Conservation (phyloP, 2,329 filamentous ascomycete species). For the Ascocoryne sarcoides region DNA sequence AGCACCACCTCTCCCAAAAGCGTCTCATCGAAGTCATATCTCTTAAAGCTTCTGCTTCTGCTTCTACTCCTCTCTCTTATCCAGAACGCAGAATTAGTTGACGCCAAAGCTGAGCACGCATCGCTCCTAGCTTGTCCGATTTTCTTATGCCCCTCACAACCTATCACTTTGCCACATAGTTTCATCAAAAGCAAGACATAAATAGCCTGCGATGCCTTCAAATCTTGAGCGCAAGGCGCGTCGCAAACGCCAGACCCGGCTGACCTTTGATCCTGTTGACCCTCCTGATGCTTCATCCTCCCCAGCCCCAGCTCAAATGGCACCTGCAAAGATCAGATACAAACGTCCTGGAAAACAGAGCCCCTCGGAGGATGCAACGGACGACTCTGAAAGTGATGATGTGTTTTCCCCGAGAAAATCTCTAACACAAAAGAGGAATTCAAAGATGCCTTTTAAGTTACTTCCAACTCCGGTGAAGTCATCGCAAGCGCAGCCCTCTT, state of each 20-base stretch:
- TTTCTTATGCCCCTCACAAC: too few relatives aligned
- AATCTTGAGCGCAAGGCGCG: conserved; percentile 19
- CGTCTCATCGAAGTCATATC: too few relatives aligned
- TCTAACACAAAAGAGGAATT: neutral
- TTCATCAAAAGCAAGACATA: too few relatives aligned
- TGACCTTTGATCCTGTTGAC: conserved; percentile 21
- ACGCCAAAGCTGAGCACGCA: too few relatives aligned
- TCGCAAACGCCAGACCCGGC: conserved; percentile 22
- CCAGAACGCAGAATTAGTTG: too few relatives aligned
- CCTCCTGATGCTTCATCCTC: conserved; percentile 13
- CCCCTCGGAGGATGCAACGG: neutral
- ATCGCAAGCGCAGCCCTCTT: conserved; percentile 11
- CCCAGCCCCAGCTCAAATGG: conserved; percentile 7
- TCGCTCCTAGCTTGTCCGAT: too few relatives aligned
- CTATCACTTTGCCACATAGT: too few relatives aligned
- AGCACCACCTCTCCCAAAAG: too few relatives aligned
- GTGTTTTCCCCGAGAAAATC: conserved; percentile 4
- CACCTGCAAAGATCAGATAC: conserved; percentile 22
- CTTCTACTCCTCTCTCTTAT: too few relatives aligned
- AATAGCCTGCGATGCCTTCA: conserved; percentile 13
- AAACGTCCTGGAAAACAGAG: conserved; percentile 5
- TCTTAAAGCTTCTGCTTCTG: too few relatives aligned
- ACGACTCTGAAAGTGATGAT: conserved; percentile 10
- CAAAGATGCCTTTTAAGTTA: conserved; percentile 12
- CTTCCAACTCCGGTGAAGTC: conserved; percentile 19